These are phyloP conservation scores for Aspergillus diversus DNA, from an alignment of 495 filamentous ascomycete genomes.

Conservation along the genomic window DNA sequence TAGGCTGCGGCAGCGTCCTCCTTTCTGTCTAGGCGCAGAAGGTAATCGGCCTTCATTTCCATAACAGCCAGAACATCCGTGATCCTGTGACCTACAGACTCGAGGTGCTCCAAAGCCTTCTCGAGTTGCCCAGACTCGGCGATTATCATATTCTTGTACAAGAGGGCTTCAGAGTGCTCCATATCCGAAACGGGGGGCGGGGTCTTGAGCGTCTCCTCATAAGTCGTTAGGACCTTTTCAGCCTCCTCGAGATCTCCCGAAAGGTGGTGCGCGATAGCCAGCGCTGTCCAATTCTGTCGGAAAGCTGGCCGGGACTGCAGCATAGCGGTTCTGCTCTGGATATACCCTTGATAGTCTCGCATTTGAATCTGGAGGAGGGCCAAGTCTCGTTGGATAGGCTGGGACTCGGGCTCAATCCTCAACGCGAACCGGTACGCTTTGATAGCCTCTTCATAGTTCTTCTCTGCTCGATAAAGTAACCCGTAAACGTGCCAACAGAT, in stretches of 20 bases:
- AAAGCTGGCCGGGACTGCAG: constrained; percentile 76
- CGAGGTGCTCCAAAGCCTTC: constrained; percentile 84
- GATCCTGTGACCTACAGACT: constrained; percentile 72
- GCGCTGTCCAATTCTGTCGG: constrained; percentile 92
- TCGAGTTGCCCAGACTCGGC: constrained; percentile 80
- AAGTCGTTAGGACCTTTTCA: constrained; percentile 88
- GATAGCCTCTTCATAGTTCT: constrained; percentile 98
- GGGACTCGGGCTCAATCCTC: constrained; percentile 86
- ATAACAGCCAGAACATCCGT: constrained; percentile 87
- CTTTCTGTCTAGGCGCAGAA: constrained; percentile 74
- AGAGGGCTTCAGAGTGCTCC: constrained; percentile 91
- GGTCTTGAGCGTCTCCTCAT: constrained; percentile 86
- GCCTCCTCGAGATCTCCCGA: constrained; percentile 81
- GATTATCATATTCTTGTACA: constrained; percentile 97
- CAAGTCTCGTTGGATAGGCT: constrained; percentile 91
- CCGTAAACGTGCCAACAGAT: constrained; percentile 99
- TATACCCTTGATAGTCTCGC: constrained; percentile 92
- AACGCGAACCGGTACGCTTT: constrained; percentile 97
- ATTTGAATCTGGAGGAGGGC: constrained; percentile 94
- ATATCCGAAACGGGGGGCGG: constrained; percentile 75
- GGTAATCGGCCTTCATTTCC: constrained; percentile 86
- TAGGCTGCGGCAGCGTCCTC: constrained; percentile 85
- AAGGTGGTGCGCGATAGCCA: constrained; percentile 91
- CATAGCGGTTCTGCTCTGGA: constrained; percentile 83
- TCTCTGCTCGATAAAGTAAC: constrained; percentile 85